Evolutionary conservation across 2,329 filamentous ascomycete genomes (phyloP), one percentile per base, ranked within the genome.

Genomic region (Xylaria hypoxylon): DNA sequence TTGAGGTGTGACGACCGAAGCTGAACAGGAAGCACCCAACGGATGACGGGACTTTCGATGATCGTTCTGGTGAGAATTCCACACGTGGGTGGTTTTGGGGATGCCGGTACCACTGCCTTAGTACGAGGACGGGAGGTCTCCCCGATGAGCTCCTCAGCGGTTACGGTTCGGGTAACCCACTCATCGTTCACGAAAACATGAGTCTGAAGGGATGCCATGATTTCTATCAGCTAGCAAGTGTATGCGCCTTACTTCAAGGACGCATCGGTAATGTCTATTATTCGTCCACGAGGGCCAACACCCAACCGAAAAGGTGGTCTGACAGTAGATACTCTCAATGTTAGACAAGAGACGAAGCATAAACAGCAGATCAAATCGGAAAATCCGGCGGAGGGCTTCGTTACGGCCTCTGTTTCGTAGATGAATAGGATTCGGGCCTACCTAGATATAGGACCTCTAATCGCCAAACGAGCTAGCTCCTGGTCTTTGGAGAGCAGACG

Each of bases 1-100:
- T 96, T 94, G 67, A 89, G 84, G 48, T 84, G 79, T 58, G 84
- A 83, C 62, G 89, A 89, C 64, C 94, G 87, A 65, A 98, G 83
- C 66, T 90, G 88, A n/a, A 90, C 92, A 13, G 94, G 92, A 15
- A 97, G 81, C 48, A 97, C 90, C 82, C 87, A 91, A 75, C 90
- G 90, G 62, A 91, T 86, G 40, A 91, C 82, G 1, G 94, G 92
- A 69, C 92, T 96, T 59, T 89, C 86, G 57, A 95, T 83, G 33
- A 97, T 77, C 0, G 94, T 97, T 74, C 87, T 89, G 0, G 93
- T 93, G 51, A 98, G 83, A 35, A 98, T 76, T 3, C 93, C 96
- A 66, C 90, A 86, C 22, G 79, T 80, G 5, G 90, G 88, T 33
- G 82, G 79, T 57, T 74, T 80, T 62, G 74, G 76, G 35, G 75